Conservation (phyloP, 495 filamentous ascomycete species). For the Haplographium delicatum region DNA sequence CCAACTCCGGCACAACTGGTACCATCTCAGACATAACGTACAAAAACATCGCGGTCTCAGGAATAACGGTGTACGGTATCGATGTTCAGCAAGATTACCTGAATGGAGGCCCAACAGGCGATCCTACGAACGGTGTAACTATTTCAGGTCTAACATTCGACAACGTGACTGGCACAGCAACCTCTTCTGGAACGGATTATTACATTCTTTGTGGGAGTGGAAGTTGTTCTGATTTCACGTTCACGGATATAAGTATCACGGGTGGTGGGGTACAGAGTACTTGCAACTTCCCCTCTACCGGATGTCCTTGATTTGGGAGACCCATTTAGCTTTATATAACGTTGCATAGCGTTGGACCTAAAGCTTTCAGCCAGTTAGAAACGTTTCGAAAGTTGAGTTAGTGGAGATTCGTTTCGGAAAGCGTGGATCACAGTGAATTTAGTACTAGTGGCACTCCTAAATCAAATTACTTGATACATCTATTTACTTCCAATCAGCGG, state of each 20-base stretch:
- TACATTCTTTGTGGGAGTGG: conserved; percentile 45
- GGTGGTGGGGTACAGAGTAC: conserved; percentile 34
- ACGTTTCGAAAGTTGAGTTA: no score
- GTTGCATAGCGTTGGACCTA: no score
- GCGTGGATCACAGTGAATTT: no score
- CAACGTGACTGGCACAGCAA: conserved; percentile 38
- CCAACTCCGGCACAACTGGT: conserved; percentile 50
- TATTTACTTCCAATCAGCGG: no score
- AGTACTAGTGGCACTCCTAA: no score
- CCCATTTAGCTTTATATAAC: no score
- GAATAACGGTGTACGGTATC: conserved; percentile 57
- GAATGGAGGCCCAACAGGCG: conserved; percentile 41
- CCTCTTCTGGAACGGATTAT: conserved; percentile 30
- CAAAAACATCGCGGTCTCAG: conserved; percentile 48
- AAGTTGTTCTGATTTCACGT: conserved; percentile 39
- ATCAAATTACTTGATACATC: no score
- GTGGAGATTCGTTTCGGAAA: no score
- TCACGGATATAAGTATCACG: conserved; percentile 35
- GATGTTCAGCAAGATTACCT: conserved; percentile 44
- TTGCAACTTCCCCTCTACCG: conserved; percentile 34
- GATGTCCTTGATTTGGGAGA: conserved; percentile 22
- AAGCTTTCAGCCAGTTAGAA: no score
- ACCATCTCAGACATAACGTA: conserved; percentile 53
- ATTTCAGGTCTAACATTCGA: conserved; percentile 36
- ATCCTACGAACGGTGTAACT: conserved; percentile 37